Conservation (phyloP, 257 asterid genomes). For the Plantago ovata region DNA sequence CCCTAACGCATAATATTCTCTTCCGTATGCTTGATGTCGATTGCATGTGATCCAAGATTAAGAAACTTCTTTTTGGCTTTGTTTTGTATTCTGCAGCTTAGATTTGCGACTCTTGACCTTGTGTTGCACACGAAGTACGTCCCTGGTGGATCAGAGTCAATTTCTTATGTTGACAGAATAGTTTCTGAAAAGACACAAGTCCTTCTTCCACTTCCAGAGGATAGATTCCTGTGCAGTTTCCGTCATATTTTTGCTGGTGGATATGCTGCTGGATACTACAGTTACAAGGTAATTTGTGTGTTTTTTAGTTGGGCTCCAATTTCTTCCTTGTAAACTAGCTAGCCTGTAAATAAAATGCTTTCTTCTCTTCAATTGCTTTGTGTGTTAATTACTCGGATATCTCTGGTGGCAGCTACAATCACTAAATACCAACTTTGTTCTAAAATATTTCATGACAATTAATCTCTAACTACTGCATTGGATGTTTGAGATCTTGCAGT, state of each 20-base stretch:
- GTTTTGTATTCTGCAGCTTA: conserved; percentile 50
- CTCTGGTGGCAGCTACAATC: background rate
- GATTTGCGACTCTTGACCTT: conserved; percentile 78
- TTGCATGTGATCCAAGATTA: conserved; percentile 7
- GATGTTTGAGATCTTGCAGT: conserved; percentile 49
- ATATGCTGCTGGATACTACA: conserved; percentile 98
- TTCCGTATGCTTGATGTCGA: background rate
- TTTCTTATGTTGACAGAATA: conserved; percentile 74
- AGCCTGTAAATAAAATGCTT: background rate
- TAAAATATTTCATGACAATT: background rate
- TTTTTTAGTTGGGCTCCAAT: background rate
- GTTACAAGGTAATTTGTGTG: conserved; percentile 70
- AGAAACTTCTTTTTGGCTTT: conserved; percentile 5
- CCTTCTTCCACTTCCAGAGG: conserved; percentile 81
- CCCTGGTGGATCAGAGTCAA: conserved; percentile 85
- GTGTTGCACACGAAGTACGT: conserved; percentile 74
- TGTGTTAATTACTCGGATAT: conserved; percentile 1
- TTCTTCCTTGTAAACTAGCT: conserved; percentile 12
- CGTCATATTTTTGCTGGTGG: conserved; percentile 96
- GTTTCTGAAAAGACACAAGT: conserved; percentile 73
- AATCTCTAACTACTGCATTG: conserved; percentile 16
- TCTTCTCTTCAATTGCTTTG: background rate
- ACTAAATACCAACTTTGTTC: no score
- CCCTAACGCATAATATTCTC: background rate
- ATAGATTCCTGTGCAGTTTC: conserved; percentile 83